Conservation (phyloP, 148 eudicot genomes). For the Rhododendron ovatum region DNA sequence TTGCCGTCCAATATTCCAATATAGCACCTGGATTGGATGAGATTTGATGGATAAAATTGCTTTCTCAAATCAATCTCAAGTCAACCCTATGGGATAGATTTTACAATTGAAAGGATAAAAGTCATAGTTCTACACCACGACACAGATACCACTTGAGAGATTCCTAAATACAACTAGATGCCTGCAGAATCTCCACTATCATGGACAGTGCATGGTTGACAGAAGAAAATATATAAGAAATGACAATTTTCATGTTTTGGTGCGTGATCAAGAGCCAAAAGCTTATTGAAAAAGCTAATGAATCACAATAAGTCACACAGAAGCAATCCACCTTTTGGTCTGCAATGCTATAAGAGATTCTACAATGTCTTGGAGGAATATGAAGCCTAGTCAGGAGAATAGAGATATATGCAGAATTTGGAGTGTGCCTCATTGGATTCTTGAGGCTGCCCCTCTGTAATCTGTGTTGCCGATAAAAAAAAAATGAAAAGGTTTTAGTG, state of each 20-base stretch:
- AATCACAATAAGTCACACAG: not conserved
- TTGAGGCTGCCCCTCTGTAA: not conserved
- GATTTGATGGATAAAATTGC: no score
- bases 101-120: no score
- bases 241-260: not conserved
- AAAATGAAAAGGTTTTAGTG: no score
- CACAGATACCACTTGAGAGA: not conserved
- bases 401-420: no score
- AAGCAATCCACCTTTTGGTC: not conserved
- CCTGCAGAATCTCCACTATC: not conserved
- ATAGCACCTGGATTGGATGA: no score
- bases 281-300: not conserved
- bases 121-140: not conserved
- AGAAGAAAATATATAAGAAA: not conserved
- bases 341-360: no score
- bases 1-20: no score
- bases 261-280: not conserved
- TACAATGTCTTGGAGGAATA: no score
- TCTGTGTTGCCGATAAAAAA: not conserved
- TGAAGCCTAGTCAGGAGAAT: no score
- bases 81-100: no score
- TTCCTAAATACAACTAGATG: not conserved
- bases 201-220: not conserved
- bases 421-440: no score
- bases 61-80: no score